Base-by-base conservation (phyloP, 345 rosid genomes). In the Pseudoturritis turrita region DNA sequence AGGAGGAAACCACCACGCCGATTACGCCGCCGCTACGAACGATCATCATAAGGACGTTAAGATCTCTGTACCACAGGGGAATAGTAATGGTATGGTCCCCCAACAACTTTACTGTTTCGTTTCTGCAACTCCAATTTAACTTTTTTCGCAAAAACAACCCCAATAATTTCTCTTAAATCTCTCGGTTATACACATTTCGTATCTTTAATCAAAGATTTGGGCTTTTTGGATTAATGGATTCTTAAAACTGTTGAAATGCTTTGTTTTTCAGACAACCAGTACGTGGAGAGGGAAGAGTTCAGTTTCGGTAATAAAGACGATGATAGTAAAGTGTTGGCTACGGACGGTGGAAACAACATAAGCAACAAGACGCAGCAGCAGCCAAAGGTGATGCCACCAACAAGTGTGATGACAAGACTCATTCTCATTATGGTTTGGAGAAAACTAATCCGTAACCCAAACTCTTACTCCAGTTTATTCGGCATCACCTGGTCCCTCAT, bases 371-470 rank as follows among this genome's bases (percentile, higher is more conserved):
- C 75, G 23, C 59, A 57, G 28, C 55, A 44, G 26, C 33, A 50
- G 25, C 33, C 88, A 36, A 92, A 85, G 68, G 39, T 87, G 11
- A 92, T 92, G 99, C 99, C 99, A 31, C 97, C 99, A 21, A 82
- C 97, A 41, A 89, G 96, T 77, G 99, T 95, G 3, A 89, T 95
- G 97, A 95, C 99, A 64, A 95, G 97, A 85, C 97, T 95, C 2
- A 95, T 95, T 11, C 81, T 95, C 54, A 92, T 95, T 59, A 95
- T 95, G 99, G 99, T 92, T 29, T 95, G 99, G 99, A 95, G 99
- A 52, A 95, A 95, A 80, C 96, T 95, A 18, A 95, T 95, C n/a
- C 86, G 98, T 71, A 95, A 95, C 36, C 99, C 99, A 56, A 95
- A 95, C 84, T 85, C 97, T 14, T 95, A 95, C 79, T 95, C 99